Evolutionary conservation across 495 filamentous ascomycete species (phyloP).

Genomic region (Bryoglossum gracile): DNA sequence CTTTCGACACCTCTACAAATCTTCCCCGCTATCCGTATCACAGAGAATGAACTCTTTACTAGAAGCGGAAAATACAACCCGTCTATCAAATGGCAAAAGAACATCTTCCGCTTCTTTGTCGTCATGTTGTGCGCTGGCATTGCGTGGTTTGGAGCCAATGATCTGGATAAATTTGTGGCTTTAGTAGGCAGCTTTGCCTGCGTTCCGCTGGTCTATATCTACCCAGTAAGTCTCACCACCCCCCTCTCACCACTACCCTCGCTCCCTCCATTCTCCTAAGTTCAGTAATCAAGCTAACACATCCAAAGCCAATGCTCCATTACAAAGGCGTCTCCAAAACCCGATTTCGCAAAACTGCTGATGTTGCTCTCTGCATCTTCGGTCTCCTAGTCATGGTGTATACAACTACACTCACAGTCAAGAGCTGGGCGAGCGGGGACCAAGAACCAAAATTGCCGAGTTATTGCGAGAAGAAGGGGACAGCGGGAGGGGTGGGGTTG

Average conservation of each 20-base stretch:
- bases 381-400: slow-evolving; percentile 83
- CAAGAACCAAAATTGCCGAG: slow-evolving; percentile 34
- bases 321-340: slow-evolving; percentile 67
- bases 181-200: slow-evolving; percentile 96
- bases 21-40: slow-evolving; percentile 89
- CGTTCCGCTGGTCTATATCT: slow-evolving; percentile 94
- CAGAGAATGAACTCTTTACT: slow-evolving; percentile 53
- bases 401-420: slow-evolving; percentile 75
- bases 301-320: slow-evolving; percentile 73
- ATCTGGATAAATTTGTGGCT: slow-evolving; percentile 95
- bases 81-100: slow-evolving; percentile 98
- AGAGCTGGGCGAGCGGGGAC: slow-evolving; percentile 61
- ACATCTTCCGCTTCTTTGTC: slow-evolving; percentile 85
- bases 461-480: slow-evolving; percentile 39
- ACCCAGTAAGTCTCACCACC: slow-evolving; percentile 56
- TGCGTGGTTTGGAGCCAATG: slow-evolving; percentile 85
- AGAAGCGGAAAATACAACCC: slow-evolving; percentile 93
- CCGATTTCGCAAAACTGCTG: slow-evolving; percentile 53
- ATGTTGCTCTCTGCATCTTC: slow-evolving; percentile 70
- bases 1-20: slow-evolving; percentile 91
- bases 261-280: too few species aligned
- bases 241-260: not conserved
- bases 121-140: slow-evolving; percentile 79
- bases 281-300: slow-evolving; percentile 5
- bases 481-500: too few species aligned